Conservation (phyloP, 805 yeast genomes). For the Candida arabinofermentans region DNA sequence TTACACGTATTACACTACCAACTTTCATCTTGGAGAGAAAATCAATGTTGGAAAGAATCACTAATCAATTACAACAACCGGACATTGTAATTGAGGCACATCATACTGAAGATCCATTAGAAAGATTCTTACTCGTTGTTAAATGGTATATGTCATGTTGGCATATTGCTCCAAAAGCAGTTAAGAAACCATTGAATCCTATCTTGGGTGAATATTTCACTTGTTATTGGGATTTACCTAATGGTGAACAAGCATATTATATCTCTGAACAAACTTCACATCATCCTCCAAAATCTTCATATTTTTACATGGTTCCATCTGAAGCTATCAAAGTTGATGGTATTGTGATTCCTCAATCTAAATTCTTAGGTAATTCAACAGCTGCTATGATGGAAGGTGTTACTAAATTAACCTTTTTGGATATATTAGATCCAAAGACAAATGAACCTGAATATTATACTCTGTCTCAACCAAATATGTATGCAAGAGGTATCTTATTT, state of each 20-base stretch:
- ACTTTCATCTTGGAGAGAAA: conserved; percentile 93
- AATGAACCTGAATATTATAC: conserved; percentile 64
- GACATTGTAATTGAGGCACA: conserved; percentile 70
- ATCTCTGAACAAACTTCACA: conserved; percentile 94
- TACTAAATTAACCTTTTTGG: conserved; percentile 66
- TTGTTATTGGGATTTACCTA: conserved; percentile 87
- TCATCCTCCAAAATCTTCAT: conserved; percentile 97
- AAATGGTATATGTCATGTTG: conserved; percentile 93
- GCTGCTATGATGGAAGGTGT: conserved; percentile 97
- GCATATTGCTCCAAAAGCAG: conserved; percentile 99
- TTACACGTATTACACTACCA: conserved; percentile 88
- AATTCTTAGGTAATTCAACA: conserved; percentile 90
- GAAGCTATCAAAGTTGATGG: conserved; percentile 85
- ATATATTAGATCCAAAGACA: conserved; percentile 41
- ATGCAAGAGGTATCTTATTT: conserved; percentile 88
- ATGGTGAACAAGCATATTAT: conserved; percentile 68
- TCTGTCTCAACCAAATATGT: conserved; percentile 92
- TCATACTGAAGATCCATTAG: conserved; percentile 48
- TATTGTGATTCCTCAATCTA: conserved; percentile 77
- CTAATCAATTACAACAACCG: conserved; percentile 83
- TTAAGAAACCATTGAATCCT: conserved; percentile 94
- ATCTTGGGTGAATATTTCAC: conserved; percentile 88
- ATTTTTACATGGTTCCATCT: conserved; percentile 83
- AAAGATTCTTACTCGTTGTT: conserved; percentile 69
- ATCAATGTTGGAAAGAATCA: conserved; percentile 92